Base-by-base conservation (phyloP, 2,329 filamentous ascomycete genomes). In the Biscogniauxia marginata region DNA sequence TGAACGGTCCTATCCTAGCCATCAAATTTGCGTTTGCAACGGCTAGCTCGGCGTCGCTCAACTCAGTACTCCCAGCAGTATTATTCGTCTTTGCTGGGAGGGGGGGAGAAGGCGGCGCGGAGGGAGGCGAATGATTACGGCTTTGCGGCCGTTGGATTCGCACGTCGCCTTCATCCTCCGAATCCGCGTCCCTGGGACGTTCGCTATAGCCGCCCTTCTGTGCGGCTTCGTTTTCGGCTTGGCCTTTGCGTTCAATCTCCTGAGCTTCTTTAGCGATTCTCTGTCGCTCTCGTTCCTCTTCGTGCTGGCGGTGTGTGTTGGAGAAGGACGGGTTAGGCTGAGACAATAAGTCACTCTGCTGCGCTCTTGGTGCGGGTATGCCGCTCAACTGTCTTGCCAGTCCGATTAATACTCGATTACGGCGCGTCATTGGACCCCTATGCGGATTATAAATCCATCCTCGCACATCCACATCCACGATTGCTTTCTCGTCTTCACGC, bases 381-480 rank as follows among this genome's bases (percentile, higher is more conserved):
- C 95, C 95, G 65, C 92, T 96, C 45, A 99, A 77, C 66, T 95
- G 89, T 52, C 93, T 83, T 13, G 93, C 93, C 21, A 98, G 79
- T 0, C 93, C 91, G 53, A 99, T 85, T 66, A 97, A 79, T 58
- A 98, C 79, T 39, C 95, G 84, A 67, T 97, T 96, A 67, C 91
- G 91, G 64, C 93, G 84, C 22, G 85, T 93, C 83, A 97, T 86
- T 3, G 91, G 92, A 0, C 91, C 92, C 63, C 82, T 83, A 67
- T 93, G 90, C 18, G 93, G 93, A 43, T 86, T 85, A 72, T 96
- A 99, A 51, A 98, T 84, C 95, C 96, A 99, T 13, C 95, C 95
- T 64, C 93, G 84, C 21, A 99, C 91, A 71, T 99, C 93, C 5
- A 98, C 91, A 69, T 98, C 93, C 1, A 97, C 90, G 3, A 97